These are phyloP conservation scores for Phyllosticta citriasiana DNA, from an alignment of 2,329 filamentous ascomycete species.

Conservation along the genomic window DNA sequence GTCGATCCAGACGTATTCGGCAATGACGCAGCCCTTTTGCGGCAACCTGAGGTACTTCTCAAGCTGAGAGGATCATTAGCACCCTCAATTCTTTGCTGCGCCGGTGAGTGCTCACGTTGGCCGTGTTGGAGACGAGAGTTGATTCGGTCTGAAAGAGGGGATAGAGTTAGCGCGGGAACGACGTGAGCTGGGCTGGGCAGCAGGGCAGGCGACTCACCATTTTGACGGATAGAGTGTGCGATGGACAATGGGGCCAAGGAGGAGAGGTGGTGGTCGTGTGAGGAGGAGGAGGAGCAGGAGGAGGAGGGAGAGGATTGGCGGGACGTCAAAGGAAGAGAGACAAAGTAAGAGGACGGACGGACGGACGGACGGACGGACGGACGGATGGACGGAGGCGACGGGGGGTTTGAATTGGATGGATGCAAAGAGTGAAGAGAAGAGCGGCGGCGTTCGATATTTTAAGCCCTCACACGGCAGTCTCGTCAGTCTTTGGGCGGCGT, in stretches of 20 bases:
- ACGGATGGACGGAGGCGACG: background rate
- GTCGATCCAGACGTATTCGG: conserved; percentile 97
- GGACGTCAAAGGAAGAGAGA: too few species aligned
- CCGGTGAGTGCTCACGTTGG: conserved; percentile 31
- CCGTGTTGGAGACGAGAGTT: conserved; percentile 37
- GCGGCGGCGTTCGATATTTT: background rate
- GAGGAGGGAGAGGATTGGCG: too few species aligned
- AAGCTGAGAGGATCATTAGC: conserved; percentile 49
- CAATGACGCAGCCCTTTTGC: conserved; percentile 81
- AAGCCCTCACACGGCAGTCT: background rate
- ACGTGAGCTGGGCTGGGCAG: background rate
- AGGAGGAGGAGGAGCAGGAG: background rate
- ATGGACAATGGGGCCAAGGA: background rate
- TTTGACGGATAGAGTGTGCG: background rate
- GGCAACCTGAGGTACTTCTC: conserved; percentile 85
- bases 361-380: background rate
- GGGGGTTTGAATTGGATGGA: background rate
- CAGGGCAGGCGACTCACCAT: background rate
- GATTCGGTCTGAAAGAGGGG: conserved; percentile 24
- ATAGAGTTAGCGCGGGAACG: background rate
- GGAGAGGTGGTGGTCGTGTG: background rate
- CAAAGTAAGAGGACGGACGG: background rate
- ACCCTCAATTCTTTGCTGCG: background rate
- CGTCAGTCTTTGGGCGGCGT: background rate
- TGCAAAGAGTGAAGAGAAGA: background rate